Evolutionary conservation across 192 early-diverging fungal genomes (phyloP), one percentile per base, ranked within the genome.

Genomic region (Coemansia sp.): DNA sequence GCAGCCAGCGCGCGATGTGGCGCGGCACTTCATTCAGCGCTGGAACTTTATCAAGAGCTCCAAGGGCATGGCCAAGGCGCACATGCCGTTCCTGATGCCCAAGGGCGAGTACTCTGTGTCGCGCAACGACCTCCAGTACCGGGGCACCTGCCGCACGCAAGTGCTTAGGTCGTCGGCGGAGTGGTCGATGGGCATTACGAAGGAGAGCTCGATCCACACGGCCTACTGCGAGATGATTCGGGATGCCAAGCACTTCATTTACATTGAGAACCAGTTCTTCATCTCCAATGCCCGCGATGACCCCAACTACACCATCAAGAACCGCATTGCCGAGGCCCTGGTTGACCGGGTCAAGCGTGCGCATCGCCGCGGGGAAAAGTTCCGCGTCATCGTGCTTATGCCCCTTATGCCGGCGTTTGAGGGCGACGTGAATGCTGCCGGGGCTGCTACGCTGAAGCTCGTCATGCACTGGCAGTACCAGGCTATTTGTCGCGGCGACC

Each of bases 201-300:
- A 75, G 40, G 90, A 92, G 78, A 83, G 81, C 74, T 91, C 89
- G 33, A 95, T 95, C 69, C 87, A 89, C 65, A 91, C 86, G 26
- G 93, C 92, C 9, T 95, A 95, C 67, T 73, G 86, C 39, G 82
- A 87, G 57, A 76, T 85, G 59, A 95, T 95, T 70, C 65, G 69
- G 28, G 76, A 82, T 31, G 85, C 93, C 24, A 77, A 92, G 70
- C 91, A 93, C 62, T 94, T 89, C 80, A 77, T 95, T 33, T 93
- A 95, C 72, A 95, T 95, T 66, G 93, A 95, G 67, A 94, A 95
- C 71, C 93, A 95, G 69, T 95, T 95, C 82, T 95, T 95, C 67
- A 88, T 91, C 59, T 85, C 83, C 35, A 79, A 70, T n/a, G 74
- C 82, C 14, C 64, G 64, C 37, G 71, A 74, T 38, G 78, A 82